phyloP scores from a whole-genome alignment of 2,329 filamentous ascomycete species.

The Pyricularia grisea region DNA sequence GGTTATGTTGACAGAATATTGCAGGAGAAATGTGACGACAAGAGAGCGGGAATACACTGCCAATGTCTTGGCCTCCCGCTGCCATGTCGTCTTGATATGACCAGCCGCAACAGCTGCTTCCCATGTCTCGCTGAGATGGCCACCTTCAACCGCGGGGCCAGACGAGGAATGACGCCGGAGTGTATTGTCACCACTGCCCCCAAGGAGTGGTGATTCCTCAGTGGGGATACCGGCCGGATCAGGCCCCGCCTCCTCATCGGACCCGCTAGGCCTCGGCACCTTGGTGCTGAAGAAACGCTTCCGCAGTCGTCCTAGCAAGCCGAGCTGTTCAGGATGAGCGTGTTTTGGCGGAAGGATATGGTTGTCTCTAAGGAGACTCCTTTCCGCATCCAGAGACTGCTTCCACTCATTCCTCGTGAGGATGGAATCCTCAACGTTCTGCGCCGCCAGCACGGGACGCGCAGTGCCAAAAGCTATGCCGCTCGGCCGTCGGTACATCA shows the following conservation, averaged over 20 bases:
- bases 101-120: constrained; percentile 75
- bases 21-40: constrained; percentile 65
- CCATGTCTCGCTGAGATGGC: constrained; percentile 65
- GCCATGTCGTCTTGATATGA: constrained; percentile 82
- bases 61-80: constrained; percentile 77
- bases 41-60: constrained; percentile 61
- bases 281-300: constrained; percentile 46
- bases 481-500: constrained; percentile 65
- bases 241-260: constrained; percentile 27
- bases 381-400: constrained; percentile 47
- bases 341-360: constrained; percentile 56
- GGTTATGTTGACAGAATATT: constrained; percentile 77
- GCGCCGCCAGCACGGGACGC: constrained; percentile 58
- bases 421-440: constrained; percentile 31
- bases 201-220: constrained; percentile 26
- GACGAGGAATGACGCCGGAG: constrained; percentile 11
- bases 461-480: constrained; percentile 66
- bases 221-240: constrained; percentile 24
- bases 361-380: constrained; percentile 55
- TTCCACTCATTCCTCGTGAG: constrained; percentile 47
- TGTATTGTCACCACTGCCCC: constrained; percentile 23
- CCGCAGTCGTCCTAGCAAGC: constrained; percentile 29
- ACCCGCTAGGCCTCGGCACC: constrained; percentile 25
- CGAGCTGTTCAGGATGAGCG: constrained; percentile 17
- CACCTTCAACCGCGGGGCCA: constrained; percentile 28